phyloP scores from a whole-genome alignment of 192 early-diverging fungal species.

The Chytriomyces confervae region DNA sequence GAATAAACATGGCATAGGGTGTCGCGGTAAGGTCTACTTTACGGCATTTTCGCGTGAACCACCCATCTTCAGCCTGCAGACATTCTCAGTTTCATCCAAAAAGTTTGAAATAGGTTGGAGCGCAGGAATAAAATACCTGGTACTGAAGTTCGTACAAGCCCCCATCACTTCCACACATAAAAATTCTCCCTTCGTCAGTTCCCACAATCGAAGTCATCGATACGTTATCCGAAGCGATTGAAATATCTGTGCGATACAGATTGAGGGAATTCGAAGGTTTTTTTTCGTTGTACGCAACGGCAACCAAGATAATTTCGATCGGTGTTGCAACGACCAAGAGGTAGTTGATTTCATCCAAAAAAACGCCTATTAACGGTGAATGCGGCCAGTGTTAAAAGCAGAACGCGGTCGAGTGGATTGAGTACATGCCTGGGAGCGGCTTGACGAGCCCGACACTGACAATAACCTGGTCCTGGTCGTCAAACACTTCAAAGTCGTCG shows the following conservation, averaged over 20 bases:
- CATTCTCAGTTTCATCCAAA: slow-evolving; percentile 7
- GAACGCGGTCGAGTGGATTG: background rate
- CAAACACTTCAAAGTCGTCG: slow-evolving; percentile 70
- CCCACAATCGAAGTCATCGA: slow-evolving; percentile 81
- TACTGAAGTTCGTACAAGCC: slow-evolving; percentile 89
- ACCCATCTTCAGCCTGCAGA: slow-evolving; percentile 74
- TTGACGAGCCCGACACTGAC: slow-evolving; percentile 80
- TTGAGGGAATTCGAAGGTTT: slow-evolving; percentile 61
- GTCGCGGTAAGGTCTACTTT: slow-evolving; percentile 77
- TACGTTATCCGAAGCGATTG: slow-evolving; percentile 79
- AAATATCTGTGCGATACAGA: slow-evolving; percentile 81
- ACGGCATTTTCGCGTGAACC: slow-evolving; percentile 79
- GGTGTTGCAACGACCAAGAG: slow-evolving; percentile 87
- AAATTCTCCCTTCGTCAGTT: slow-evolving; percentile 81
- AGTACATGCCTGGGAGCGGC: slow-evolving; percentile 65
- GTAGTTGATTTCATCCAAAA: slow-evolving; percentile 81
- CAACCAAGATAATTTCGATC: slow-evolving; percentile 81
- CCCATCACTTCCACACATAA: slow-evolving; percentile 88
- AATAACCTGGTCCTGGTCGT: slow-evolving; percentile 90
- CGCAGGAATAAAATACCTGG: slow-evolving; percentile 48
- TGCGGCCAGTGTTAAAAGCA: slow-evolving; percentile 2
- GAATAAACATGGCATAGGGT: slow-evolving; percentile 72
- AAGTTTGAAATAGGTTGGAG: background rate
- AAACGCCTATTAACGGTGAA: slow-evolving; percentile 61
- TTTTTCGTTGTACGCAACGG: slow-evolving; percentile 62